Evolutionary conservation across 352 stramenopile genomes (phyloP).

Genomic region (Phytophthora constricta): DNA sequence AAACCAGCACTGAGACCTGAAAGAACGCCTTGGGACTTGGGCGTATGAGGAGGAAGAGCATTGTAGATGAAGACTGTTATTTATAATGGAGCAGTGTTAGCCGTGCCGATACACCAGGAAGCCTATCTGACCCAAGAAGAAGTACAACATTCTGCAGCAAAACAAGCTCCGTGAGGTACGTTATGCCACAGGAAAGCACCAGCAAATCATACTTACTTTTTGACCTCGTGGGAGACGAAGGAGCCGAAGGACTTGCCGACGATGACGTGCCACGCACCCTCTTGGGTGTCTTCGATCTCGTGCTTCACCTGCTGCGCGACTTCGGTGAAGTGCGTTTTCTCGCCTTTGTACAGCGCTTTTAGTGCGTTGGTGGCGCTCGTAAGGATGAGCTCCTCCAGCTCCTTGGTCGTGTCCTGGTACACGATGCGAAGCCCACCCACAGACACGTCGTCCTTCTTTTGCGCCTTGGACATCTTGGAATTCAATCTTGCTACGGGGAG

Average conservation of each 20-base stretch:
- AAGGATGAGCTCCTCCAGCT: conserved; percentile 78
- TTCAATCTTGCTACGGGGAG: not conserved
- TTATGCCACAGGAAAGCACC: conserved; percentile 3
- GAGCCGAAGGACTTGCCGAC: conserved; percentile 88
- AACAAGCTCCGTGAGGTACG: conserved; percentile 10
- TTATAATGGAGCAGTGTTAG: conserved; percentile 35
- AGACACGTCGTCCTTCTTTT: conserved; percentile 82
- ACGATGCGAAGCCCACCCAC: conserved; percentile 73
- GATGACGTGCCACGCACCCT: conserved; percentile 83
- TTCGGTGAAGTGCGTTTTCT: conserved; percentile 86
- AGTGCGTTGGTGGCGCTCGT: conserved; percentile 79
- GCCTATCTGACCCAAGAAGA: conserved; percentile 81
- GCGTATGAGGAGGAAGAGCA: too few species aligned
- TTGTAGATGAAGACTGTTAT: conserved; percentile 1
- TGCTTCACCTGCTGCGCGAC: conserved; percentile 84
- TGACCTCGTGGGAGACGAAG: conserved; percentile 87
- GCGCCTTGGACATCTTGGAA: conserved; percentile 66
- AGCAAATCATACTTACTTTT: conserved; percentile 62
- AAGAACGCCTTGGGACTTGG: too few species aligned
- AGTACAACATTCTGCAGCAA: conserved; percentile 76
- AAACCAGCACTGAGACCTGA: too few species aligned
- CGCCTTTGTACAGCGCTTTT: conserved; percentile 83
- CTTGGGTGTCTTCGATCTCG: conserved; percentile 71
- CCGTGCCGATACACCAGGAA: conserved; percentile 82
- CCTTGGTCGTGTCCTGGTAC: conserved; percentile 72